These are phyloP conservation scores for Chloris gayana DNA, from an alignment of 176 grass and related monocot species.

Conservation along the genomic window DNA sequence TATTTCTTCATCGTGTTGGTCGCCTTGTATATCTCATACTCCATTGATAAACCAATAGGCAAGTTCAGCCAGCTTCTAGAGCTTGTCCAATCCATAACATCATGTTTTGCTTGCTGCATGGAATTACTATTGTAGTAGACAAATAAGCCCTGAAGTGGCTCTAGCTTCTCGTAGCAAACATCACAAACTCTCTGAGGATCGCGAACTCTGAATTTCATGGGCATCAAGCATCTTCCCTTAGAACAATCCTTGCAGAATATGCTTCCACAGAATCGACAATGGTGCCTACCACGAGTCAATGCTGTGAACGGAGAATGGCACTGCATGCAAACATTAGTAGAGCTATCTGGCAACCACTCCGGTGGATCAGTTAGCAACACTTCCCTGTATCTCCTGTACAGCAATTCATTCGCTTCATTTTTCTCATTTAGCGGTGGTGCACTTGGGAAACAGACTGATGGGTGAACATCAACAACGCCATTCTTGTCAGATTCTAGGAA, in stretches of 20 bases:
- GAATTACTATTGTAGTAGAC: constrained; percentile 87
- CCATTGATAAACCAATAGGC: constrained; percentile 86
- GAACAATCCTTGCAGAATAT: constrained; percentile 88
- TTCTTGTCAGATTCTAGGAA: constrained; percentile 68
- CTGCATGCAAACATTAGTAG: constrained; percentile 62
- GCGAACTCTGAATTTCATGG: constrained; percentile 73
- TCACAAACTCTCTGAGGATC: constrained; percentile 91
- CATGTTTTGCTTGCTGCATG: constrained; percentile 81
- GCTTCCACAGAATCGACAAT: constrained; percentile 93
- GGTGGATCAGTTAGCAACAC: constrained; percentile 73
- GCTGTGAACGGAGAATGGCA: constrained; percentile 73
- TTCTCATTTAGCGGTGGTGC: constrained; percentile 73
- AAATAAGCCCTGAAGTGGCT: constrained; percentile 84
- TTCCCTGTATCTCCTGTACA: constrained; percentile 53
- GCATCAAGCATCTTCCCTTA: constrained; percentile 80
- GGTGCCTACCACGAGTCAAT: constrained; percentile 78
- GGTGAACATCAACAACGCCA: constrained; percentile 61
- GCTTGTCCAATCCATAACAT: constrained; percentile 97
- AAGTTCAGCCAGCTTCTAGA: constrained; percentile 83
- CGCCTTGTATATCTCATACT: constrained; percentile 95
- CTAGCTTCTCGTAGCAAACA: constrained; percentile 79
- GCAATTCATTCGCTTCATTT: constrained; percentile 56
- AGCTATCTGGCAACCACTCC: constrained; percentile 90
- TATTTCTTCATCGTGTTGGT: constrained; percentile 75
- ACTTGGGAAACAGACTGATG: constrained; percentile 81